A percentile compares a stretch with the other conserved stretches of the same genome.
Evolutionary conservation across 192 early-diverging fungal species (phyloP).

Genomic region (Piromyces sp.): DNA sequence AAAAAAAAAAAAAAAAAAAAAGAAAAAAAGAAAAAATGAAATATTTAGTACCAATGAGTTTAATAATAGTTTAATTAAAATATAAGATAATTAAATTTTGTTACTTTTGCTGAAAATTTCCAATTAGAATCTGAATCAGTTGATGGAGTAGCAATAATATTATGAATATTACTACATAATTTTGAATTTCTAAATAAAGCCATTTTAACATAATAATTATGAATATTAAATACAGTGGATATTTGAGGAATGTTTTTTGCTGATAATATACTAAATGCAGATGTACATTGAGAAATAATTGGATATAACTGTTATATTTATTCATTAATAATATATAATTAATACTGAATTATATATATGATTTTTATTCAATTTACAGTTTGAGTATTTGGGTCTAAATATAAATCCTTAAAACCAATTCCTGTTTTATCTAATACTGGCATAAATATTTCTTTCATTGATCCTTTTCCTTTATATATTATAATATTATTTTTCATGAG

Average conservation of each 20-base stretch:
- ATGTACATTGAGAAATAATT: slow-evolving; percentile 12
- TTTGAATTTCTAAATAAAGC: slow-evolving; percentile 19
- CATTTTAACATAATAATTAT: slow-evolving; percentile 24
- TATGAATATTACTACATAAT: slow-evolving; percentile 27
- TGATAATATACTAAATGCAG: slow-evolving; percentile 21
- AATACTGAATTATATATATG: no score
- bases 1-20: not conserved
- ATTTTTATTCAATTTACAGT: slow-evolving; percentile 1
- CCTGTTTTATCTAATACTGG: not conserved
- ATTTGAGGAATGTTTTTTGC: slow-evolving; percentile 12
- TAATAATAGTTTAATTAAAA: no score
- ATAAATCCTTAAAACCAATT: slow-evolving; percentile 13
- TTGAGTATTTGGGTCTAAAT: slow-evolving; percentile 9
- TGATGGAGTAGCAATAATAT: slow-evolving; percentile 12
- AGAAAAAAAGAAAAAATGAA: no score
- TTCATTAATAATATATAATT: no score
- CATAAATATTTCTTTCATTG: not conserved
- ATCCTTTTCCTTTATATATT: not conserved
- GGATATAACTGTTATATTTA: slow-evolving; percentile 6
- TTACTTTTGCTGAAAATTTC: slow-evolving; percentile 22
- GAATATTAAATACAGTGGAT: slow-evolving; percentile 5
- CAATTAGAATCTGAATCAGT: slow-evolving; percentile 12
- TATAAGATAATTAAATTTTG: not conserved
- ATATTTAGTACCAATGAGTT: no score
- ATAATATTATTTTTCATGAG: no score